Evolutionary conservation across 441 rosid genomes (phyloP).

Genomic region (Brassica balearica): DNA sequence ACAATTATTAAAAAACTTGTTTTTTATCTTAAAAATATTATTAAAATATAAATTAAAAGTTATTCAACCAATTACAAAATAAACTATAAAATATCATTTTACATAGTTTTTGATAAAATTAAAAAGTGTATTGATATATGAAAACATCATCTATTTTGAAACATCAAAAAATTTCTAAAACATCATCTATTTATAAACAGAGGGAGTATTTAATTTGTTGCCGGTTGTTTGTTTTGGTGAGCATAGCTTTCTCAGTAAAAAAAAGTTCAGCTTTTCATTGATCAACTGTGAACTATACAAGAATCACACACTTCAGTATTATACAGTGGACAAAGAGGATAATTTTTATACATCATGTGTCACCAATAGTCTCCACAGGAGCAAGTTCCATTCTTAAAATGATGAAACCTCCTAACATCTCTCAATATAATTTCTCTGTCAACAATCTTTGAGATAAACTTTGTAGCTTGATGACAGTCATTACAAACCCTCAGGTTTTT

Average conservation of each 20-base stretch:
- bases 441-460: constrained; percentile 69
- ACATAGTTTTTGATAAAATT: too few species aligned
- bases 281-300: constrained; percentile 11
- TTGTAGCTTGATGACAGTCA: constrained; percentile 81
- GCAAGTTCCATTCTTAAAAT: constrained; percentile 77
- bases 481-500: constrained; percentile 93
- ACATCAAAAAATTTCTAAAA: too few species aligned
- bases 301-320: constrained; percentile 27
- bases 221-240: neutral
- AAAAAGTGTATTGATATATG: too few species aligned
- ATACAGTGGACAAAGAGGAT: constrained; percentile 12
- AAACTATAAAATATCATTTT: too few species aligned
- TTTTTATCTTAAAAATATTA: too few species aligned
- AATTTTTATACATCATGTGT: neutral
- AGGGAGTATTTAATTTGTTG: neutral
- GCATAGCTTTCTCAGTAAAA: neutral
- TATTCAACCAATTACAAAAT: too few species aligned
- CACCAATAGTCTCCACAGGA: constrained; percentile 81
- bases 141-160: too few species aligned
- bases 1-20: too few species aligned
- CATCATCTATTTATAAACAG: too few species aligned
- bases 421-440: constrained; percentile 80
- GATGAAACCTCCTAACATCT: constrained; percentile 90
- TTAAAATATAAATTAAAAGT: too few species aligned
- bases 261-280: neutral